Percentiles rank a stretch among this genome's conserved stretches.
Conservation (phyloP, 768 basidiomycete genomes). For the Tephrocybe sp. region DNA sequence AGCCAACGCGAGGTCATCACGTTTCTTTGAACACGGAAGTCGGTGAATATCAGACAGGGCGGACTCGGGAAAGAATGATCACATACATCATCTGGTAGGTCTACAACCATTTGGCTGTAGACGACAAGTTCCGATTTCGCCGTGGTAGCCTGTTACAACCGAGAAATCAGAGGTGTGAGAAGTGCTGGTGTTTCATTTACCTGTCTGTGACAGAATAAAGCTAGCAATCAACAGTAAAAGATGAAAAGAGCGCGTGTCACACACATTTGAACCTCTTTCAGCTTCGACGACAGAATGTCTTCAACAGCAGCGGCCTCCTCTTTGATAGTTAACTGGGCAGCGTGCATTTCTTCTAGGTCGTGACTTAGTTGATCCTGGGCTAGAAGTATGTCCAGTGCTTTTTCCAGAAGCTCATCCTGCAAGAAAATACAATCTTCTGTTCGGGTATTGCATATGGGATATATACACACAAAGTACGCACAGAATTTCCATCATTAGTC, state of each 20-base stretch:
- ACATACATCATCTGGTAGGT: constrained; percentile 1
- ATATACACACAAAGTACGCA: neutral
- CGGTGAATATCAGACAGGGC: neutral
- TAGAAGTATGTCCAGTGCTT: constrained; percentile 1
- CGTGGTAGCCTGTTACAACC: neutral
- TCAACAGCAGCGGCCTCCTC: constrained; percentile 2
- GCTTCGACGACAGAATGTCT: neutral
- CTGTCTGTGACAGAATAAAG: neutral
- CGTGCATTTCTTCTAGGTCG: neutral
- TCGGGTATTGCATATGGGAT: too few relatives aligned
- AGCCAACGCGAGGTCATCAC: constrained; percentile 53
- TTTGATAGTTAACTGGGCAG: neutral
- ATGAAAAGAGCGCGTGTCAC: neutral
- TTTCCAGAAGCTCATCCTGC: constrained; percentile 4
- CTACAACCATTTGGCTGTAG: neutral
- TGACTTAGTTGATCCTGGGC: constrained; percentile 3
- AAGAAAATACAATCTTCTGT: neutral
- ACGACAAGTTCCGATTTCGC: neutral
- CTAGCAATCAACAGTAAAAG: neutral
- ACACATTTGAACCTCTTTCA: constrained; percentile 2
- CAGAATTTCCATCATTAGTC: constrained; percentile 1
- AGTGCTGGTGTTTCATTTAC: neutral
- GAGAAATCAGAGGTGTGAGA: neutral
- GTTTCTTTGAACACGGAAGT: constrained; percentile 44
- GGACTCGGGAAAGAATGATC: neutral